Evolutionary conservation across 2,329 filamentous ascomycete species (phyloP), one percentile per base, ranked within the genome.

Genomic region (Leptographium procerum): DNA sequence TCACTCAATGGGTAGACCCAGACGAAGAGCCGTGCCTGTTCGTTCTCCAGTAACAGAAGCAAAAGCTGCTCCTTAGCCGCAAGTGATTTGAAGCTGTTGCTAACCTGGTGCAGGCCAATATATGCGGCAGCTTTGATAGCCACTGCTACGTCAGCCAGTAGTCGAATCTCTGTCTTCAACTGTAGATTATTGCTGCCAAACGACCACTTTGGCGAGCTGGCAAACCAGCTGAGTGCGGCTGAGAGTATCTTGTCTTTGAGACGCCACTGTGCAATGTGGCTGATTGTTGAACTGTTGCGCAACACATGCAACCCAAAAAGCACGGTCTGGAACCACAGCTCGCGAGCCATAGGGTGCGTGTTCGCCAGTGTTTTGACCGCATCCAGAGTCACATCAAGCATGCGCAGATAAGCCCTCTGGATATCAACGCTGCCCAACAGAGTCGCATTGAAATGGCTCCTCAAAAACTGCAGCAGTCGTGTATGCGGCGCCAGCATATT

Each of bases 171-270:
- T 0, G 95, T 92, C 75, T 95, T 97, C 56, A 97, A 77, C 69
- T 99, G 94, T 19, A 99, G 75, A 54, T 89, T 82, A 68, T 96
- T 99, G 66, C 92, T 94, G 59, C 94, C 94, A 71, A 94, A 97
- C 0, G 94, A 95, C 92, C 94, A 99, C 64, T 85, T 83, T 16
- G 91, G 89, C 7, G 89, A 77, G 64, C 85, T 82, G 45, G 79
- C 83, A 71, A 99, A 99, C 95, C 95, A 99, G 61, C 81, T 84
- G 34, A 99, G 76, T 16, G 84, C 91, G 33, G 90, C 91, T 7
- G 90, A 91, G 43, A 99, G 71, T 56, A 96, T 86, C 64, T 89
- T 85, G 67, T 97, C 91, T 69, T 96, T 96, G 43, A 97, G 76
- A 60, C 87, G 84, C 85, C 88, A 94, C 66, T 87, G 85, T 8